Evolutionary conservation across 495 filamentous ascomycete species (phyloP), one percentile per base, ranked within the genome.

Genomic region (Penicillium odoratum): DNA sequence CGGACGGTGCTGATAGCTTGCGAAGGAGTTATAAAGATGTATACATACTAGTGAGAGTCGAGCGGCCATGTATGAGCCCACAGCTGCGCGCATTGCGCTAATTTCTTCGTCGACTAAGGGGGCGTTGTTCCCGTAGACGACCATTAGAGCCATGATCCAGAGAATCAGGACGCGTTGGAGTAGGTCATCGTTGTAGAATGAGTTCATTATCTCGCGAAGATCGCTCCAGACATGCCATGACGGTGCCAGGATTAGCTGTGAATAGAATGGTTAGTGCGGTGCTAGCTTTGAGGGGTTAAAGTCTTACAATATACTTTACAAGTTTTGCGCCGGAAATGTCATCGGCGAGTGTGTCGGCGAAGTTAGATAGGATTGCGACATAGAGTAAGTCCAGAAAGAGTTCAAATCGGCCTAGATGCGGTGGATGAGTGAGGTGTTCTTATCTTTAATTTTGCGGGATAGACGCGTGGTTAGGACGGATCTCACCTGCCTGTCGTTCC

Each of bases 201-300:
- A 74, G 68, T 76, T 77, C 78, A 80, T 79, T 42, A 78, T 52
- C 56, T 76, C 76, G 51, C 73, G 73, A 4, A 78, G 63, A 49
- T 78, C 76, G 52, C 70, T 74, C 78, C 78, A 81, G 8, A 78
- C 65, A 33, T 79, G 72, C 78, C 78, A 78, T 56, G 72, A 71
- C 42, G 77, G 75, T 7, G 74, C 70, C 0, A 77, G 63, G 45
- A 75, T 74, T 0, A 78, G 65, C 66, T 75, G 26, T 57, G 51
- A 21, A 21, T 21, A 1, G 21, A 21, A 21, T 21, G 6, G 1
- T 11, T 36, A 1, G 10, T 11, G 7, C 33, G 33, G 30, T 0
- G 30, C 8, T 33, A 11, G 2, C 21, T 21, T 21, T 38, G 9
- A 5, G 10, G 11, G 34, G 9, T 68, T 52, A 34, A 48, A 15